These are phyloP conservation scores for Oryza longistaminata DNA, from an alignment of 176 grass and related monocot species.

Conservation along the genomic window DNA sequence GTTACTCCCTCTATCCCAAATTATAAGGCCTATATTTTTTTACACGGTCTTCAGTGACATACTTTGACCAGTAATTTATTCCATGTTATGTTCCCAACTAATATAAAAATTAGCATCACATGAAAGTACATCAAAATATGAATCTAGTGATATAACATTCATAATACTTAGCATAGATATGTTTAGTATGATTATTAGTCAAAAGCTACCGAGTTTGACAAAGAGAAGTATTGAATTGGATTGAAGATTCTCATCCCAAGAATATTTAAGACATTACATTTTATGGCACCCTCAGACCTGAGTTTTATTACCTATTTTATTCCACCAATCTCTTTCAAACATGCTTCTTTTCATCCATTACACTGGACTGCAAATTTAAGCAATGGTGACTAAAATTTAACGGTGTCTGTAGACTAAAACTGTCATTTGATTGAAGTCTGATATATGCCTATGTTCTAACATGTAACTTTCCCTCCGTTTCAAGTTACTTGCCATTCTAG, in stretches of 20 bases:
- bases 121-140: too few relatives aligned
- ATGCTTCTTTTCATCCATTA: neutral
- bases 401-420: slow-evolving; percentile 2
- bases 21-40: too few relatives aligned
- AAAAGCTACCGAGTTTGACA: too few relatives aligned
- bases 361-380: slow-evolving; percentile 14
- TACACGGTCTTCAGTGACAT: too few relatives aligned
- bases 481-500: too few relatives aligned
- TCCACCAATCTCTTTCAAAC: neutral
- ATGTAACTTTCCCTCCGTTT: neutral
- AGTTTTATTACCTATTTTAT: neutral
- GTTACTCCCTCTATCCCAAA: neutral
- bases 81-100: too few relatives aligned
- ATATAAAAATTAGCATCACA: too few relatives aligned
- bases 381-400: neutral
- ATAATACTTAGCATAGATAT: too few relatives aligned
- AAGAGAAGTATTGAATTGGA: neutral
- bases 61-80: too few relatives aligned
- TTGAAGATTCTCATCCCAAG: neutral
- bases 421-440: slow-evolving; percentile 9
- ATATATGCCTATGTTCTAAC: slow-evolving; percentile 10
- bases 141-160: too few relatives aligned
- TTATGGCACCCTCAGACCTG: neutral
- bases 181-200: too few relatives aligned
- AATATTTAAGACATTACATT: neutral